These are phyloP conservation scores for Gnaphalium uliginosum DNA, from an alignment of 129 eudicot species.

Conservation along the genomic window DNA sequence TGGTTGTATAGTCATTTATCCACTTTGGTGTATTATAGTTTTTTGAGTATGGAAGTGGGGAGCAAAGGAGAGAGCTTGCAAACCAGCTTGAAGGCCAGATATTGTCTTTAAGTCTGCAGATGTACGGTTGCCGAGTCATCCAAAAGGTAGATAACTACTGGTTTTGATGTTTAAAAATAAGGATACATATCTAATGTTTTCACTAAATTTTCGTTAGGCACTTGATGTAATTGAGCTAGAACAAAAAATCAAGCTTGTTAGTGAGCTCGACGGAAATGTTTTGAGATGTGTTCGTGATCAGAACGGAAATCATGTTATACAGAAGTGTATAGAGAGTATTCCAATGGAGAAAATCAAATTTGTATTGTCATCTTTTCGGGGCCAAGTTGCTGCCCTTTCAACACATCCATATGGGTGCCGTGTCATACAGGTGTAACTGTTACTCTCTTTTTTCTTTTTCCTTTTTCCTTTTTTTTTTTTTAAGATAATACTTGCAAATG, in stretches of 20 bases:
- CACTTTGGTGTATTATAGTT: slow-evolving; percentile 46
- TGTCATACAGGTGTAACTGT: slow-evolving; percentile 70
- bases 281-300: slow-evolving; percentile 86
- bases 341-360: slow-evolving; percentile 56
- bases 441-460: background rate
- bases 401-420: slow-evolving; percentile 95
- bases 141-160: slow-evolving; percentile 59
- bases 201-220: slow-evolving; percentile 46
- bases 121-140: slow-evolving; percentile 96
- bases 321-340: slow-evolving; percentile 80
- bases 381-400: slow-evolving; percentile 77
- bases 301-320: slow-evolving; percentile 88
- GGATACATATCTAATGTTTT: slow-evolving; percentile 3
- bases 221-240: slow-evolving; percentile 80
- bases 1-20: background rate
- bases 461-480: background rate
- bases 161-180: background rate
- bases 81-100: slow-evolving; percentile 60
- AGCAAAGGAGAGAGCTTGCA: slow-evolving; percentile 71
- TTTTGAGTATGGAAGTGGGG: slow-evolving; percentile 76
- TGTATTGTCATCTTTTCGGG: slow-evolving; percentile 69
- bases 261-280: slow-evolving; percentile 87
- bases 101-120: slow-evolving; percentile 74
- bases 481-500: background rate
- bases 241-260: slow-evolving; percentile 61